phyloP scores from a whole-genome alignment of 2,329 filamentous ascomycete genomes.

The Trichoderma polysporum region DNA sequence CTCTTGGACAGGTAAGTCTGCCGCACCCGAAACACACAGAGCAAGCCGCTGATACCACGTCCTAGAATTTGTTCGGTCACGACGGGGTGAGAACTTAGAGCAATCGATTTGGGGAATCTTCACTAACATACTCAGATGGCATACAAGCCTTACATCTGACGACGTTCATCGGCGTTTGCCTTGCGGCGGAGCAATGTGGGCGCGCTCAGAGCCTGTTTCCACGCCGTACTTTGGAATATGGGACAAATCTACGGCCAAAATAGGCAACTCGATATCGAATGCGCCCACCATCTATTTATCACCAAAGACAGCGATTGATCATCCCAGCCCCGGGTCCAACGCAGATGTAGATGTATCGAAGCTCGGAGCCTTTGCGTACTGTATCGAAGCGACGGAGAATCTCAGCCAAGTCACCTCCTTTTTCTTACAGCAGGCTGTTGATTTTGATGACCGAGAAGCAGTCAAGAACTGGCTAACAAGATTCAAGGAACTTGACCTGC shows the following conservation, averaged over 20 bases:
- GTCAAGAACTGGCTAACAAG: constrained; percentile 43
- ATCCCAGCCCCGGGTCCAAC: neutral
- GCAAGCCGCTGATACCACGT: neutral
- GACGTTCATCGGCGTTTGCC: constrained; percentile 34
- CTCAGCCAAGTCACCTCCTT: constrained; percentile 45
- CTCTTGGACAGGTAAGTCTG: constrained; percentile 31
- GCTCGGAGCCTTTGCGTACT: constrained; percentile 47
- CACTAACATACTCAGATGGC: constrained; percentile 30
- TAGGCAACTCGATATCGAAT: constrained; percentile 42
- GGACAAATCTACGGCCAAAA: constrained; percentile 40
- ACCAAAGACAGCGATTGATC: constrained; percentile 23
- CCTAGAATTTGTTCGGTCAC: neutral
- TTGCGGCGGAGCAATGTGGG: constrained; percentile 43
- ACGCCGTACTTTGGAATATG: constrained; percentile 48
- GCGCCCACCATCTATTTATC: constrained; percentile 34
- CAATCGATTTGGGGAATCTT: neutral
- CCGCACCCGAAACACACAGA: neutral
- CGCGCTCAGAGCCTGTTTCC: constrained; percentile 37
- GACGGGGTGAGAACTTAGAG: neutral
- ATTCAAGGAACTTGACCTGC: constrained; percentile 47
- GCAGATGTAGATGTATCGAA: constrained; percentile 35
- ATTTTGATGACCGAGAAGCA: constrained; percentile 40
- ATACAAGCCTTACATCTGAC: constrained; percentile 35
- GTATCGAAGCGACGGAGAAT: constrained; percentile 48
- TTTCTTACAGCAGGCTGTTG: constrained; percentile 45